phyloP scores from a whole-genome alignment of 1,139 yeast species.

The Hansenula lynferdii region DNA sequence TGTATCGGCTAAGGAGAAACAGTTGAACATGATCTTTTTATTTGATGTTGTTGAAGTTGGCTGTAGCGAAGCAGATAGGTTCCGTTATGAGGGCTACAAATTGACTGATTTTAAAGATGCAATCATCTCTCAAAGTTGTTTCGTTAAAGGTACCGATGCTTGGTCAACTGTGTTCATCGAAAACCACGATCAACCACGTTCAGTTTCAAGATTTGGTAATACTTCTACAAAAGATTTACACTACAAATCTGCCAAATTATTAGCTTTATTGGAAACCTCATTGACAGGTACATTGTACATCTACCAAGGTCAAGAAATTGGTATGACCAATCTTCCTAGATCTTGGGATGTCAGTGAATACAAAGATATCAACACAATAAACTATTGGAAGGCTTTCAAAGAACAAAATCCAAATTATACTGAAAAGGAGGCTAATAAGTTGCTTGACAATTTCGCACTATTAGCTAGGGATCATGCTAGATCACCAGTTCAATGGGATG shows the following conservation, averaged over 20 bases:
- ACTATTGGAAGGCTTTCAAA: conserved; percentile 35
- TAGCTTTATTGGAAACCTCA: conserved; percentile 41
- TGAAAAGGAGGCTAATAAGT: conserved; percentile 26
- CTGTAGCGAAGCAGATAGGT: conserved; percentile 24
- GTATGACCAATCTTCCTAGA: conserved; percentile 44
- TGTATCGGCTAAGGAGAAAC: conserved; percentile 44
- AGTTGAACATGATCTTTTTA: conserved; percentile 48
- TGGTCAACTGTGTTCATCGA: conserved; percentile 56
- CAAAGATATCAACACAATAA: conserved; percentile 44
- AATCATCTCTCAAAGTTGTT: conserved; percentile 29
- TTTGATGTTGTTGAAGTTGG: conserved; percentile 45
- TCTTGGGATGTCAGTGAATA: conserved; percentile 47
- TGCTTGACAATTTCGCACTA: conserved; percentile 32
- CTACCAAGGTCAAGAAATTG: conserved; percentile 61
- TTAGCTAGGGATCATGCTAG: conserved; percentile 52
- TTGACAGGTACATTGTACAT: conserved; percentile 53
- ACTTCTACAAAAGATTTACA: conserved; percentile 28
- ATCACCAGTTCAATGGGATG: conserved; percentile 58
- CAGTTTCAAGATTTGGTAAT: conserved; percentile 47
- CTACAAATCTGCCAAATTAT: conserved; percentile 38
- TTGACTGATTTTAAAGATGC: conserved; percentile 41
- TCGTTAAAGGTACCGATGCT: conserved; percentile 47
- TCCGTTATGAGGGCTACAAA: conserved; percentile 34
- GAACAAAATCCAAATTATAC: conserved; percentile 30
- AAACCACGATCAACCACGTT: conserved; percentile 57